These are phyloP conservation scores for Eucommia ulmoides DNA, from an alignment of 257 asterid species.

Conservation along the genomic window DNA sequence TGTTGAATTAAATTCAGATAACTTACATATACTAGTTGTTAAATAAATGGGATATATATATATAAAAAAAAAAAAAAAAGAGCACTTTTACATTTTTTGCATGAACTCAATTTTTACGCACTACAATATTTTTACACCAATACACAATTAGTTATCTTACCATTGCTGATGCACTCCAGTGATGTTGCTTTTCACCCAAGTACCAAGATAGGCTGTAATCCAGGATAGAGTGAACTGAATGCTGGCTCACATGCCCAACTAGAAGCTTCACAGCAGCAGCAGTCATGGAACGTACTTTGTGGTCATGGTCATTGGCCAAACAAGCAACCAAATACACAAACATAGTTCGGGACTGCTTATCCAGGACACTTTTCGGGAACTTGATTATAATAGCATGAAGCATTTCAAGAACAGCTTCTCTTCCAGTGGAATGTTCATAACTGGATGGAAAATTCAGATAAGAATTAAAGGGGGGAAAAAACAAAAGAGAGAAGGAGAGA, in stretches of 20 bases:
- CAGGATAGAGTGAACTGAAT: constrained; percentile 38
- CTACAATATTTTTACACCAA: no score
- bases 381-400: constrained; percentile 67
- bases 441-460: constrained; percentile 26
- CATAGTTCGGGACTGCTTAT: constrained; percentile 53
- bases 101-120: no score
- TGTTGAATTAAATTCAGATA: no score
- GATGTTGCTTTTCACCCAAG: constrained; percentile 41
- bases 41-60: no score
- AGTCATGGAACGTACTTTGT: constrained; percentile 72
- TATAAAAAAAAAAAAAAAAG: no score
- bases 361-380: constrained; percentile 40
- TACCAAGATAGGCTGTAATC: constrained; percentile 74
- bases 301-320: constrained; percentile 73
- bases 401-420: constrained; percentile 93
- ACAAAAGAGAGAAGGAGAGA: no score
- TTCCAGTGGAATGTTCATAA: constrained; percentile 77
- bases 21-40: no score
- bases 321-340: constrained; percentile 60
- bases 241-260: constrained; percentile 43
- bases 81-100: no score
- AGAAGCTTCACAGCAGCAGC: constrained; percentile 74
- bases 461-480: no score
- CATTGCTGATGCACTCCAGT: constrained; percentile 95
- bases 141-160: constrained; percentile 27